Base-by-base conservation (phyloP, 306 rosid genomes). In the Senna siamea region DNA sequence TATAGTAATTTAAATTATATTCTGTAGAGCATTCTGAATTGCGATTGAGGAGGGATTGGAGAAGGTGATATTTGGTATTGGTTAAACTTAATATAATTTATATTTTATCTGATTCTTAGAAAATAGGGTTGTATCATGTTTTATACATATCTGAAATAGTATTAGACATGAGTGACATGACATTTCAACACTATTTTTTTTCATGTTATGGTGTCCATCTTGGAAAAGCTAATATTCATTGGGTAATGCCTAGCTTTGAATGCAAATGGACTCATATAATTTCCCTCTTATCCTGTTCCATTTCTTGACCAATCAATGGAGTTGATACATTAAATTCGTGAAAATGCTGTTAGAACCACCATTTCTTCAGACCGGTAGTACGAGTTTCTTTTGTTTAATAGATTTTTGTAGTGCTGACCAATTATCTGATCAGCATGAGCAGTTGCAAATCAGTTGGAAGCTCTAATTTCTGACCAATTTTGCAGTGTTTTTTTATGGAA, bases 161-260 rank as follows among this genome's bases (percentile, higher is more conserved):
- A n/a, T n/a, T n/a, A 26, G 1, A 26, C 30, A 26, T 3, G 30
- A 26, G 30, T 8, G 11, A 40, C 44, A 40, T 40, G 44, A 8
- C 44, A 40, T 10, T 40, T 40, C 30, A 26, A 26, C 30, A 26
- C 30, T 26, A 26, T 26, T 26, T 26, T 26, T 26, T 26, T 26
- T 26, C 30, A 26, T 26, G 30, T 26, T 26, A 26, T 26, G 30
- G 30, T 26, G 89, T 86, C 88, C 96, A 83, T 89, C 89, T 85
- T 91, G 88, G 91, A 85, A 82, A 83, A 80, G 88, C 89, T 87
- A n/a, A 80, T 80, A 68, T 73, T 76, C 12, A 12, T 9, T 5
- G 63, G 70, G 82, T 77, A n/a, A 62, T 89, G 82, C 6, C 37
- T 85, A 85, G 85, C 67, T 84, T 86, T 87, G 85, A 83, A 86